Base-by-base conservation (phyloP, 345 rosid genomes). In the Kernera saxatilis region DNA sequence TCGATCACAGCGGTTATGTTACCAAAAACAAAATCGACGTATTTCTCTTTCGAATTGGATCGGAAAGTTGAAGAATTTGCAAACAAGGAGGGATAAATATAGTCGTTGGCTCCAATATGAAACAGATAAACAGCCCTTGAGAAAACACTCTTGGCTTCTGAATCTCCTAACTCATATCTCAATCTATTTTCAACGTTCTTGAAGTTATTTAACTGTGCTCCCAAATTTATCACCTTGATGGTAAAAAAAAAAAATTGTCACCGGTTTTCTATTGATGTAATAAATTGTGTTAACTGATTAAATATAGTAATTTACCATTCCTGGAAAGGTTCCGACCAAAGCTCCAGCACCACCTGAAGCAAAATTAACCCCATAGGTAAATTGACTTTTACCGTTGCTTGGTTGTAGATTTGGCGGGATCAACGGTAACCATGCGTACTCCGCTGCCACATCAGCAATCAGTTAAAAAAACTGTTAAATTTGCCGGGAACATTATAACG, bases 281-380 rank as follows among this genome's bases (percentile, higher is more conserved):
- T 1, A 40, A 54, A 0, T 51, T n/a, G 12, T n/a, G 11, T 3
- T 18, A 18, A 6, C 50, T 5, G 15, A 51, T 33, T 63, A n/a
- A n/a, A 6, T 29, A 56, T 22, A 5, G 18, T 17, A 0, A 25
- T 74, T 8, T 69, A 79, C 87, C 50, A 57, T 50, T 66, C 84
- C 89, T 22, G 13, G 75, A 52, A 64, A n/a, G 5, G 85, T 81
- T 72, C 64, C 74, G 21, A 50, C 68, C 22, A 88, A 71, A 69
- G 81, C 83, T 13, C 86, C 86, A 35, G 84, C 93, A 19, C 82
- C 86, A 0, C 45, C 85, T 0, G 93, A 81, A 23, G 84, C 87
- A 25, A 84, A 84, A 61, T 75, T 86, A 2, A 73, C 77, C 23
- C 87, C 91, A 19, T 57, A 63, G 39, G 60, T 65, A 25, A 52